phyloP scores from a whole-genome alignment of 2,329 filamentous ascomycete genomes.

The Botrytis cinerea region DNA sequence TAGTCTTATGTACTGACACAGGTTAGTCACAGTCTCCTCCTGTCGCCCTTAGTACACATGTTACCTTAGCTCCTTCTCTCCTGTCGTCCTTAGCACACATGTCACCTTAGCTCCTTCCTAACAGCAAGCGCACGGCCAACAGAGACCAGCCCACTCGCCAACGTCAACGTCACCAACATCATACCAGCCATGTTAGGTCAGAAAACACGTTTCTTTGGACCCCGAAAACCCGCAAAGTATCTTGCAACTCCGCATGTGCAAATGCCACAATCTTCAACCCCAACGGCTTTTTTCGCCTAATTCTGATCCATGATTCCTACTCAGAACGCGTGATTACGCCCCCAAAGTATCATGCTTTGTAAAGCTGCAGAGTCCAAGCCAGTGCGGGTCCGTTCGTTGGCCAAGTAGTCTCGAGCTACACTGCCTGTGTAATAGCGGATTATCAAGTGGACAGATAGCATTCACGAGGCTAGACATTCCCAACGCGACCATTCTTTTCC shows the following conservation, averaged over 20 bases:
- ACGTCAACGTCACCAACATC: background rate
- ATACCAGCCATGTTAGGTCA: slow-evolving; percentile 3
- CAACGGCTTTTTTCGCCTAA: slow-evolving; percentile 44
- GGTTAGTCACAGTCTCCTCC: background rate
- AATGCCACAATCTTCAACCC: background rate
- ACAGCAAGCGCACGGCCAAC: slow-evolving; percentile 32
- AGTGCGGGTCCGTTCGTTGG: slow-evolving; percentile 53
- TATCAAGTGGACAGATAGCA: background rate
- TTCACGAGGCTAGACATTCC: slow-evolving; percentile 1
- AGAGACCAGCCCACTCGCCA: slow-evolving; percentile 26
- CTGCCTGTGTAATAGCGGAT: slow-evolving; percentile 48
- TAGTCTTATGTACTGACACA: background rate
- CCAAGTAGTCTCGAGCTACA: slow-evolving; percentile 52
- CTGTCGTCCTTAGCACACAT: background rate
- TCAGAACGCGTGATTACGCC: slow-evolving; percentile 31
- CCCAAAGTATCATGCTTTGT: slow-evolving; percentile 51
- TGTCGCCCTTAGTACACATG: background rate
- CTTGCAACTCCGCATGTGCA: slow-evolving; percentile 48
- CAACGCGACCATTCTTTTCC: too few species aligned
- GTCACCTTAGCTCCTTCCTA: slow-evolving; percentile 23
- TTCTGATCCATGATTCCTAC: slow-evolving; percentile 36
- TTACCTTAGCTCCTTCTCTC: slow-evolving; percentile 24
- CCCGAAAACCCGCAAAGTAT: slow-evolving; percentile 50
- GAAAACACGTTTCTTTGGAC: slow-evolving; percentile 1
- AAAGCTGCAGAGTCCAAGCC: slow-evolving; percentile 55